Evolutionary conservation across 164 flowering plant species (phyloP), one percentile per base, ranked within the genome.

Genomic region (Brasenia schreberi): DNA sequence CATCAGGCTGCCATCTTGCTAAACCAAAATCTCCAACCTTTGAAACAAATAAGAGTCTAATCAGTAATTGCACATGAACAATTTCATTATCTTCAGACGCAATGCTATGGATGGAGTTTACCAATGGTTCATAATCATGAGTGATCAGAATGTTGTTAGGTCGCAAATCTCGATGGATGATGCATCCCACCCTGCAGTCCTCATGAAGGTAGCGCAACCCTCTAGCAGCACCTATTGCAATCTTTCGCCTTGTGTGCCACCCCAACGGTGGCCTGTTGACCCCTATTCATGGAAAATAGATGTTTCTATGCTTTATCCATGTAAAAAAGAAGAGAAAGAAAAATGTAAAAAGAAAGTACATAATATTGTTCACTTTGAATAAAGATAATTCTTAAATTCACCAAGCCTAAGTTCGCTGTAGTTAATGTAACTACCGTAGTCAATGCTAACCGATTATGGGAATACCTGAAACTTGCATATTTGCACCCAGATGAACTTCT

Each of bases 11-110:
- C 91, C 84, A 78, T 66, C 87, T 78, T 49, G 91, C 86, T 44
- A 89, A 81, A 58, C 96, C 98, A 77, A 89, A 89, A 80, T 92
- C 98, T 74, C 88, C 84, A 76, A 89, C 92, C 98, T 92, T 49
- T 49, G 56, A 49, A 49, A 49, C 56, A 49, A 14, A 49, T 9
- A 14, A 49, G 16, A 14, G 56, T 9, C 10, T 9, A 9, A 9
- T 14, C 56, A 14, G 56, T 49, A 49, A 1, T 49, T 14, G 4
- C 4, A 33, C 39, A 33, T 3, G 39, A 33, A 33, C 39, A 33
- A 33, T 33, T 33, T 33, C 4, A 33, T 33, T 33, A 33, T 33
- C 4, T 33, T 33, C 39, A 33, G 39, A 33, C 1, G 39, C 39
- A 33, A 33, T 3, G 39, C 1, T 33, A 33, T 33, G 39, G 39